Evolutionary conservation across 495 filamentous ascomycete genomes (phyloP).

Genomic region (Aspergillus leporis): DNA sequence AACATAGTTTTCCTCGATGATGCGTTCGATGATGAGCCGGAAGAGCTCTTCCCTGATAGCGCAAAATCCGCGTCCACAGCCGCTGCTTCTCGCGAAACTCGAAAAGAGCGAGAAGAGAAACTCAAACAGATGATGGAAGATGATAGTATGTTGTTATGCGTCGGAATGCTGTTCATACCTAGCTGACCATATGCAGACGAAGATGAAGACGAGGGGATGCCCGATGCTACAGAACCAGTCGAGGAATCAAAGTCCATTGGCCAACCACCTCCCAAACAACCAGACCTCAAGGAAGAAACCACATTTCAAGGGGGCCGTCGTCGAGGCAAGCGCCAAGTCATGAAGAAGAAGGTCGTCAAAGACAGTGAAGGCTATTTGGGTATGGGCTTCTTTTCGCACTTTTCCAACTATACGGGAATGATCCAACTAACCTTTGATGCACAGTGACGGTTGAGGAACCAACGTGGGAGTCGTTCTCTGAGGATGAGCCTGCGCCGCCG

Average conservation of each 20-base stretch:
- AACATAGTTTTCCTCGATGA: slow-evolving; percentile 46
- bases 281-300: slow-evolving; percentile 43
- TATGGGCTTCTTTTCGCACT: slow-evolving; percentile 46
- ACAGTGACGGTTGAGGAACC: slow-evolving; percentile 88
- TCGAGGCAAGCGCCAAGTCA: slow-evolving; percentile 77
- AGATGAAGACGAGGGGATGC: slow-evolving; percentile 47
- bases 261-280: slow-evolving; percentile 41
- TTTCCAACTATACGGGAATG: background rate
- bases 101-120: slow-evolving; percentile 70
- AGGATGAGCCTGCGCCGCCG: slow-evolving; percentile 73
- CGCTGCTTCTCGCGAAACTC: slow-evolving; percentile 49
- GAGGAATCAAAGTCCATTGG: slow-evolving; percentile 53
- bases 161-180: background rate
- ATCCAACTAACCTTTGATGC: slow-evolving; percentile 23
- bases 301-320: slow-evolving; percentile 64
- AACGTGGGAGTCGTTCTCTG: slow-evolving; percentile 93
- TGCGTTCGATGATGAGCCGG: slow-evolving; percentile 73
- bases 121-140: slow-evolving; percentile 87
- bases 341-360: slow-evolving; percentile 85
- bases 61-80: slow-evolving; percentile 35
- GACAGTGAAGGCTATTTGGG: slow-evolving; percentile 94
- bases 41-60: slow-evolving; percentile 55
- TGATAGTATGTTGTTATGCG: slow-evolving; percentile 51
- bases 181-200: slow-evolving; percentile 6
- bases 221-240: slow-evolving; percentile 36